These are phyloP conservation scores for Tetrapisispora pingtungensis DNA, from an alignment of 805 yeast genomes.

Conservation along the genomic window DNA sequence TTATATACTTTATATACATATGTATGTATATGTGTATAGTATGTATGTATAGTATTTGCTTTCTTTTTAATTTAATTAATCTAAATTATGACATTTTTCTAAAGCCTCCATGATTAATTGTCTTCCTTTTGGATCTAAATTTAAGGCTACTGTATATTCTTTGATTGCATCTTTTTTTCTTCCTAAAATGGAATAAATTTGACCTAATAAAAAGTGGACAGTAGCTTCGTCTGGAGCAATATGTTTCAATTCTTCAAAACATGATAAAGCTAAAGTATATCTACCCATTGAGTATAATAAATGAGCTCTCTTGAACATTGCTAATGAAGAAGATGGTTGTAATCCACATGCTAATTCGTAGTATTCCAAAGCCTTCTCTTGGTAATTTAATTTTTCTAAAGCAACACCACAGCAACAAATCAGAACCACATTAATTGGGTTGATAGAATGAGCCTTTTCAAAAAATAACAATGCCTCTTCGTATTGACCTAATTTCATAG, in stretches of 20 bases:
- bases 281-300: slow-evolving; percentile 60
- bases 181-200: slow-evolving; percentile 66
- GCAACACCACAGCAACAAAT: slow-evolving; percentile 93
- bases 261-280: slow-evolving; percentile 60
- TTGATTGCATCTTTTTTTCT: slow-evolving; percentile 69
- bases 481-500: slow-evolving; percentile 74
- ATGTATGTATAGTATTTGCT: background rate
- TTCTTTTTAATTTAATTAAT: slow-evolving; percentile 2
- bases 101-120: slow-evolving; percentile 78
- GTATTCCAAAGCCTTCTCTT: slow-evolving; percentile 64
- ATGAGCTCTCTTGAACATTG: slow-evolving; percentile 83
- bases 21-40: background rate
- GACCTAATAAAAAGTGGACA: slow-evolving; percentile 83
- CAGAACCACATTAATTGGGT: slow-evolving; percentile 81
- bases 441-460: slow-evolving; percentile 75
- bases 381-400: slow-evolving; percentile 61
- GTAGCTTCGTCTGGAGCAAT: slow-evolving; percentile 92
- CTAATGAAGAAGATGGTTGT: slow-evolving; percentile 78
- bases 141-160: slow-evolving; percentile 80
- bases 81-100: slow-evolving; percentile 37
- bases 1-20: background rate
- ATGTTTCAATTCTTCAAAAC: slow-evolving; percentile 60
- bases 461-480: slow-evolving; percentile 79
- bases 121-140: slow-evolving; percentile 85
- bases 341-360: slow-evolving; percentile 74